These are phyloP conservation scores for Daldinia childiae DNA, from an alignment of 495 filamentous ascomycete genomes.

Conservation along the genomic window DNA sequence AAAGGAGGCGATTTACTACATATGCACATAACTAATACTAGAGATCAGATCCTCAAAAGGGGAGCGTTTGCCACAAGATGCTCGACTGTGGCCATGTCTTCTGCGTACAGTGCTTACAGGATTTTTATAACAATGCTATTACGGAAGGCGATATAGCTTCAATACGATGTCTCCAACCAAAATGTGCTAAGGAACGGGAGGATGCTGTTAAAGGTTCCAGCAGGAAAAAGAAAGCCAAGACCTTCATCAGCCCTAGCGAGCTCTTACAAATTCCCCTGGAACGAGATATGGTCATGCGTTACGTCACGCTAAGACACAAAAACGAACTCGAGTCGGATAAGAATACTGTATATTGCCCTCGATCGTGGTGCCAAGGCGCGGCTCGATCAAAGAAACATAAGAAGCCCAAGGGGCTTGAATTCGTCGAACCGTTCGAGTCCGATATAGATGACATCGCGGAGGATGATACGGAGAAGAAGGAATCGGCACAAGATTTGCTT, in stretches of 20 bases:
- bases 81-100: slow-evolving; percentile 89
- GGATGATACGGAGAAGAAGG: slow-evolving; percentile 40
- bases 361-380: slow-evolving; percentile 93
- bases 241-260: slow-evolving; percentile 83
- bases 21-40: slow-evolving; percentile 37
- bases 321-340: slow-evolving; percentile 89
- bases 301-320: slow-evolving; percentile 89
- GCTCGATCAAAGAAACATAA: slow-evolving; percentile 81
- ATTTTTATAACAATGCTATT: slow-evolving; percentile 90
- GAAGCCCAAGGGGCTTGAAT: slow-evolving; percentile 67
- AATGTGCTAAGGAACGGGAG: slow-evolving; percentile 72
- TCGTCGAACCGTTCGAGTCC: slow-evolving; percentile 57
- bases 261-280: slow-evolving; percentile 84
- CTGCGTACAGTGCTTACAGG: slow-evolving; percentile 82
- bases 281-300: slow-evolving; percentile 79
- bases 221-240: slow-evolving; percentile 59
- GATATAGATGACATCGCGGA: slow-evolving; percentile 49
- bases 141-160: slow-evolving; percentile 80
- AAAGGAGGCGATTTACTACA: not conserved
- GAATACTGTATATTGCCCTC: slow-evolving; percentile 91
- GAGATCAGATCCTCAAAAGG: slow-evolving; percentile 88
- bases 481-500: slow-evolving; percentile 56
- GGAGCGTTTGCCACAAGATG: slow-evolving; percentile 78
- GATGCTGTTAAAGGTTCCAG: slow-evolving; percentile 39
- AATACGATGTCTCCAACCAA: slow-evolving; percentile 79